Percentiles rank a stretch among this genome's conserved stretches.
These are phyloP conservation scores for Penicillium manginii DNA, from an alignment of 495 filamentous ascomycete genomes.

Conservation along the genomic window DNA sequence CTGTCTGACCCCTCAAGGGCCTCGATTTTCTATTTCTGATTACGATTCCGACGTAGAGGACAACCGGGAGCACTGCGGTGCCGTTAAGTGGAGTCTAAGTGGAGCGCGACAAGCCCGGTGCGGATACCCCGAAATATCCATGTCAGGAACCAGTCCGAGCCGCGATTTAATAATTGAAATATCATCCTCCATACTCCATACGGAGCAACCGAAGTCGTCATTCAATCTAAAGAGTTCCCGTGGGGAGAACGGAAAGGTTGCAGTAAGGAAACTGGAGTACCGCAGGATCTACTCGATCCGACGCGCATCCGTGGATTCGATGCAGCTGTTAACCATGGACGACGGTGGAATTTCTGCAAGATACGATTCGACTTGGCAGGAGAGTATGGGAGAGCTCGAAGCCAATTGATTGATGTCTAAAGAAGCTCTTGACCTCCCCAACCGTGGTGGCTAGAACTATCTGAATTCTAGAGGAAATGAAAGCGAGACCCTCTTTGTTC, in stretches of 20 bases:
- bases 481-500: not conserved
- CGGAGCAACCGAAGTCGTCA: not conserved
- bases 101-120: not conserved
- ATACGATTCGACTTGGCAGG: not conserved
- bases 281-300: constrained; percentile 12
- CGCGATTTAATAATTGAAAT: not conserved
- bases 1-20: not conserved
- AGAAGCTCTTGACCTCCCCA: not conserved
- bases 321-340: constrained; percentile 13
- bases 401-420: too few species aligned
- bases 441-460: not conserved
- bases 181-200: too few species aligned
- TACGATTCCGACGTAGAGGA: constrained; percentile 5
- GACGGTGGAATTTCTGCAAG: not conserved
- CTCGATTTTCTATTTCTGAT: not conserved
- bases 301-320: constrained; percentile 9
- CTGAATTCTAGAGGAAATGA: not conserved
- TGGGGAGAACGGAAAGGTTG: not conserved
- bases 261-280: constrained; percentile 5
- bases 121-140: not conserved
- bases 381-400: not conserved
- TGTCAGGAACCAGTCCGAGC: constrained; percentile 5
- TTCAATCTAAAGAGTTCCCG: not conserved
- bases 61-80: constrained; percentile 8
- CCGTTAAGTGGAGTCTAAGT: constrained; percentile 7